Base-by-base conservation (phyloP, 306 rosid genomes). In the Cucurbita moschata region DNA sequence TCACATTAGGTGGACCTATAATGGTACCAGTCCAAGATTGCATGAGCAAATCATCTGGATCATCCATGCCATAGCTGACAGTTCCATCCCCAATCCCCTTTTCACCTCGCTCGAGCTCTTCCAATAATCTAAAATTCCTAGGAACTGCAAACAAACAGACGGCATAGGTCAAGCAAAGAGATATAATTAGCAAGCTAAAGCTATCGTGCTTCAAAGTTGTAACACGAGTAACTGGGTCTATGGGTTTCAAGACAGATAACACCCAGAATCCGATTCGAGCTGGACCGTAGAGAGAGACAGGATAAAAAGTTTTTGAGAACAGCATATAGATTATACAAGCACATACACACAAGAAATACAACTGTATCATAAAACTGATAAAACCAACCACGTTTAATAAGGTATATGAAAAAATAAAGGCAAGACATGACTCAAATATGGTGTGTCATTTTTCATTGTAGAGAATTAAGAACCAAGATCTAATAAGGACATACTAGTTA, bases 31-130 rank as follows among this genome's bases (percentile, higher is more conserved):
- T 93, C 98, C 97, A 93, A 40, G 96, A 93, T 75, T 88, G 98
- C 98, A 93, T 93, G 80, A 71, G 83, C 74, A 90, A 82, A 86
- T 93, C 98, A 77, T 93, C 97, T n/a, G 93, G 97, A 69, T 90
- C 98, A 81, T 93, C 97, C 98, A 93, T 93, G 77, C 98, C 98
- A 79, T 93, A 93, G 84, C 98, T 93, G 40, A 93, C 98, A 76
- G 98, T 90, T 71, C 96, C 97, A 87, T 93, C 96, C 67, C 98
- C 97, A 35, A 93, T 93, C 77, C 97, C 97, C 81, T 93, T 93
- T 78, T 90, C 98, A 42, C 98, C 98, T 83, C 98, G 85, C 82
- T 93, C 98, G 30, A 93, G 97, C 83, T 93, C 98, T 80, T 93
- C 98, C 88, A 93, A 80, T 82, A 93, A 89, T 84, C 96, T 87